A percentile compares a stretch with the other conserved stretches of the same genome.
These are phyloP conservation scores for Psilocybe azurescens DNA, from an alignment of 768 basidiomycete species.

Conservation along the genomic window DNA sequence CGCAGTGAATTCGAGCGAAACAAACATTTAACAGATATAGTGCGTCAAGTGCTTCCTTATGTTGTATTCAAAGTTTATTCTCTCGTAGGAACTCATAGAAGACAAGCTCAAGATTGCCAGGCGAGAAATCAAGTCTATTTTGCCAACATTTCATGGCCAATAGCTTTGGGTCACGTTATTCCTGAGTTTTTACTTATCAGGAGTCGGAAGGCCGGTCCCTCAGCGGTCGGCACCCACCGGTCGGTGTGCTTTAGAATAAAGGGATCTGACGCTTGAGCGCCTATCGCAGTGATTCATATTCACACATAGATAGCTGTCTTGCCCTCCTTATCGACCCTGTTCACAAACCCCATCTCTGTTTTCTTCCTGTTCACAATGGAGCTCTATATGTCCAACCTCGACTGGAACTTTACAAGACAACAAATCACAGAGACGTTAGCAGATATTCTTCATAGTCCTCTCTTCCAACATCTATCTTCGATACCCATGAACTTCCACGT, in stretches of 20 bases:
- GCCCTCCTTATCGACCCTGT: conserved; percentile 13
- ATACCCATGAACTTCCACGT: conserved; percentile 59
- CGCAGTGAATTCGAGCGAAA: conserved; percentile 74
- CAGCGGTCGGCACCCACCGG: not conserved
- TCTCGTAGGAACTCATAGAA: conserved; percentile 59
- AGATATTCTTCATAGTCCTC: conserved; percentile 47
- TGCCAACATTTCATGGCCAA: conserved; percentile 43
- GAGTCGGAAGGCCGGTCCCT: not conserved
- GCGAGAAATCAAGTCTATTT: conserved; percentile 65
- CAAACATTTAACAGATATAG: conserved; percentile 59
- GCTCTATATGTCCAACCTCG: conserved; percentile 44
- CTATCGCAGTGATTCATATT: conserved; percentile 9
- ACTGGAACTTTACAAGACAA: conserved; percentile 30
- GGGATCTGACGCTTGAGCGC: conserved; percentile 11
- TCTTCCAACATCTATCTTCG: conserved; percentile 35
- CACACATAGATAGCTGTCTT: conserved; percentile 17
- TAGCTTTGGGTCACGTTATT: conserved; percentile 11
- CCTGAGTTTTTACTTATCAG: not conserved
- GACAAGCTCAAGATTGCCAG: conserved; percentile 58
- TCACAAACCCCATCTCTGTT: conserved; percentile 8
- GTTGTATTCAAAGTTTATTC: not conserved
- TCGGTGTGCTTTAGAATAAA: not conserved
- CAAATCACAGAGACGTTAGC: conserved; percentile 45
- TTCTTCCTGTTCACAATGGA: conserved; percentile 37
- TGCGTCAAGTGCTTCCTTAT: conserved; percentile 33